Conservation (phyloP, 2,329 filamentous ascomycete genomes). For the Tolypocladium guangdongense region DNA sequence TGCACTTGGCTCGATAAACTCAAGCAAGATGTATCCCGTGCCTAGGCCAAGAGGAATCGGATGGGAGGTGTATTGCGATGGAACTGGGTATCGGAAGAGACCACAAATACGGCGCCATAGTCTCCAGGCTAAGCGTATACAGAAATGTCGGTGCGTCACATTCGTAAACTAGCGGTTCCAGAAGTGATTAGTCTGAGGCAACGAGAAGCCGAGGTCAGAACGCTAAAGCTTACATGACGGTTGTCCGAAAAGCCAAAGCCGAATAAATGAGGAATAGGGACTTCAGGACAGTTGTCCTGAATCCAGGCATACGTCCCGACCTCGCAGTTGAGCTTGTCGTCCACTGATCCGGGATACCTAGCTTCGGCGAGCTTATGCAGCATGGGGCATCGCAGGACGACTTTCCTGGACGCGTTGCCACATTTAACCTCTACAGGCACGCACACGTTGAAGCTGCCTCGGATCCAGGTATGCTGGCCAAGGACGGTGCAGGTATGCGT, state of each 20-base stretch:
- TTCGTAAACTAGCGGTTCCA: no score
- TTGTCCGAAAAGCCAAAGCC: conserved; percentile 8
- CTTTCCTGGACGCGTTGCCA: neutral
- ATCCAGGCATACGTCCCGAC: conserved; percentile 28
- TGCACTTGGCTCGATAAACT: conserved; percentile 11
- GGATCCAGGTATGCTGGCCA: conserved; percentile 10
- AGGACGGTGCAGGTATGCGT: neutral
- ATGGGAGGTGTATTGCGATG: neutral
- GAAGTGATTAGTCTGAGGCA: no score
- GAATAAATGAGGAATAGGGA: conserved; percentile 20
- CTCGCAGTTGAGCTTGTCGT: conserved; percentile 29
- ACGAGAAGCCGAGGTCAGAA: neutral
- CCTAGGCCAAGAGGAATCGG: conserved; percentile 1
- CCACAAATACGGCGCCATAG: neutral
- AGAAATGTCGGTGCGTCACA: no score
- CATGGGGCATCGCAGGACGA: conserved; percentile 15
- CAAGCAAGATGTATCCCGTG: conserved; percentile 15
- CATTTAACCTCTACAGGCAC: conserved; percentile 10
- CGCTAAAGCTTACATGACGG: neutral
- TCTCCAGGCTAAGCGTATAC: neutral
- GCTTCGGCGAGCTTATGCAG: conserved; percentile 24
- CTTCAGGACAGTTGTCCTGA: conserved; percentile 21
- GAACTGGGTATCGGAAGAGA: neutral
- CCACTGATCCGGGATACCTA: conserved; percentile 20
- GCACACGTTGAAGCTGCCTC: conserved; percentile 21